These are phyloP conservation scores for Oleoguttula mirabilis DNA, from an alignment of 495 filamentous ascomycete genomes.

Conservation along the genomic window DNA sequence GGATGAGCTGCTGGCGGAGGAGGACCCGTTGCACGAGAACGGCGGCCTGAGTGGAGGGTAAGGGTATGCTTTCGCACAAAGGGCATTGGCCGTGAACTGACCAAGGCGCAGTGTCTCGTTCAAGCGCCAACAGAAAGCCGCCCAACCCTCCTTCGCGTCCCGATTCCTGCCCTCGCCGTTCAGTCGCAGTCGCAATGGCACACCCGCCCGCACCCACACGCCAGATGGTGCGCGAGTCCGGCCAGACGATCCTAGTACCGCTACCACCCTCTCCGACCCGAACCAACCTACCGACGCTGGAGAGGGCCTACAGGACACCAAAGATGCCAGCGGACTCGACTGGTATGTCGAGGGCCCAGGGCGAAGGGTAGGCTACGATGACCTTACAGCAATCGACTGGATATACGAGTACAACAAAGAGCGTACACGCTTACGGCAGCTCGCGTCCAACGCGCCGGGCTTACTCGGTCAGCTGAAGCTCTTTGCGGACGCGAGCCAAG, in stretches of 20 bases:
- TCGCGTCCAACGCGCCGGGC: conserved; percentile 58
- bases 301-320: conserved; percentile 34
- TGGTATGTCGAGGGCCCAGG: conserved; percentile 91
- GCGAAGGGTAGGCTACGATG: conserved; percentile 83
- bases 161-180: conserved; percentile 29
- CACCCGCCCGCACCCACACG: conserved; percentile 17
- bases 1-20: conserved; percentile 23
- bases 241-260: conserved; percentile 23
- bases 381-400: conserved; percentile 98
- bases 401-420: conserved; percentile 99
- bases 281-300: conserved; percentile 20
- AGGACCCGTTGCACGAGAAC: conserved; percentile 26
- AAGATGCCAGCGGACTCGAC: conserved; percentile 58
- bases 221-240: conserved; percentile 1
- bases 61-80: too few relatives aligned
- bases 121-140: conserved; percentile 68
- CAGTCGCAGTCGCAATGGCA: conserved; percentile 18
- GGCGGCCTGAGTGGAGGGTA: conserved; percentile 23
- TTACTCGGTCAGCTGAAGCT: conserved; percentile 60
- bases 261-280: conserved; percentile 31
- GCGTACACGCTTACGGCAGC: conserved; percentile 65
- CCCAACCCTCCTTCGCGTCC: conserved; percentile 45
- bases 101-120: conserved; percentile 51
- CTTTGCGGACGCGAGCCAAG: conserved; percentile 70
- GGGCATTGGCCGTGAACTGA: neutral